These are phyloP conservation scores for Tripterygium wilfordii DNA, from an alignment of 177 flowering plant genomes.

Conservation along the genomic window DNA sequence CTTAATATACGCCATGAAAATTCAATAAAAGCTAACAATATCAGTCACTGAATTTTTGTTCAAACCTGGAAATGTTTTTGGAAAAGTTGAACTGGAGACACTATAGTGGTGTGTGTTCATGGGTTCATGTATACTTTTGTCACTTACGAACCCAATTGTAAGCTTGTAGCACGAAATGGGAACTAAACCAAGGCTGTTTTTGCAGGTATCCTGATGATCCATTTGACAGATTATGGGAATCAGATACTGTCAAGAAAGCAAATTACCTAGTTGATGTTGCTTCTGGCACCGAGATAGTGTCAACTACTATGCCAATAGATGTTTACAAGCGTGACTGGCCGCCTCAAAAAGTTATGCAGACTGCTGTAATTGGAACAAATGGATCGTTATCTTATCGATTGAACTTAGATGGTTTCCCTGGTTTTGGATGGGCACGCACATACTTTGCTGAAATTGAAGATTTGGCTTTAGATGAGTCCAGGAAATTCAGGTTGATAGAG, in stretches of 20 bases:
- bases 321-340: slow-evolving; percentile 58
- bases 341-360: slow-evolving; percentile 96
- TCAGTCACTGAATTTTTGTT: too few species aligned
- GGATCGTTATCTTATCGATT: slow-evolving; percentile 86
- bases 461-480: slow-evolving; percentile 47
- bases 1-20: too few species aligned
- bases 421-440: slow-evolving; percentile 83
- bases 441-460: slow-evolving; percentile 97
- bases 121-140: too few species aligned
- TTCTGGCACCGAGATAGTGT: slow-evolving; percentile 70
- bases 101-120: too few species aligned
- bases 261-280: slow-evolving; percentile 98
- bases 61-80: too few species aligned
- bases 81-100: too few species aligned
- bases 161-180: too few species aligned
- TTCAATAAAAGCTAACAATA: too few species aligned
- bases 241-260: slow-evolving; percentile 78
- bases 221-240: slow-evolving; percentile 92
- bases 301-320: slow-evolving; percentile 65
- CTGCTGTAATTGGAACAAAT: slow-evolving; percentile 90
- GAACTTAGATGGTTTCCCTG: slow-evolving; percentile 94
- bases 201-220: slow-evolving; percentile 98
- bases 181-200: slow-evolving; percentile 4
- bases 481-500: slow-evolving; percentile 74
- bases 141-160: too few species aligned